Evolutionary conservation across 257 asterid species (phyloP).

Genomic region (Nicotiana otophora): DNA sequence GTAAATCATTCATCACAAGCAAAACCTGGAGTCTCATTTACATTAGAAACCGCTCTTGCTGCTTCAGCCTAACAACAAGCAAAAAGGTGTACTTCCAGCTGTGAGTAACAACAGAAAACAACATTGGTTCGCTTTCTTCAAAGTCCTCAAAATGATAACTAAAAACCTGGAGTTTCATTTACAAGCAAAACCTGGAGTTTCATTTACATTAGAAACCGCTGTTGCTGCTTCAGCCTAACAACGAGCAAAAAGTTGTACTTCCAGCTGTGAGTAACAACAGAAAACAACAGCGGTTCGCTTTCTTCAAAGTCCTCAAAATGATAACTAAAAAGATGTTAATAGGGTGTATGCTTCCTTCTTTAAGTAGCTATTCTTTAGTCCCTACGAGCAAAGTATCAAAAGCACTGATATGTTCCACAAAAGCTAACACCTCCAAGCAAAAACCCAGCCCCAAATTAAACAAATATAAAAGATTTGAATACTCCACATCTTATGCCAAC

Average conservation of each 20-base stretch:
- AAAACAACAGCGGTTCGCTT: not conserved
- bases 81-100: not conserved
- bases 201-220: not conserved
- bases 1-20: not conserved
- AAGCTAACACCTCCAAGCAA: not conserved
- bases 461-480: not conserved
- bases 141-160: not conserved
- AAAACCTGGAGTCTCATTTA: not conserved
- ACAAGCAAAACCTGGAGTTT: not conserved
- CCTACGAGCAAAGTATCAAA: too few species aligned
- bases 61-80: not conserved
- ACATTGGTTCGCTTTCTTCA: not conserved
- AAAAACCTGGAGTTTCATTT: not conserved
- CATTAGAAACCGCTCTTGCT: not conserved
- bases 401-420: too few species aligned
- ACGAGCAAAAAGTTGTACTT: not conserved
- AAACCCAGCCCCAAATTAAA: not conserved
- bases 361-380: not conserved
- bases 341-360: not conserved
- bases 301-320: not conserved
- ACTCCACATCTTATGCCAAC: not conserved
- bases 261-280: not conserved
- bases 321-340: not conserved
- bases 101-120: not conserved
- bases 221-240: not conserved